Evolutionary conservation across 345 rosid genomes (phyloP).

Genomic region (Brassica incana): DNA sequence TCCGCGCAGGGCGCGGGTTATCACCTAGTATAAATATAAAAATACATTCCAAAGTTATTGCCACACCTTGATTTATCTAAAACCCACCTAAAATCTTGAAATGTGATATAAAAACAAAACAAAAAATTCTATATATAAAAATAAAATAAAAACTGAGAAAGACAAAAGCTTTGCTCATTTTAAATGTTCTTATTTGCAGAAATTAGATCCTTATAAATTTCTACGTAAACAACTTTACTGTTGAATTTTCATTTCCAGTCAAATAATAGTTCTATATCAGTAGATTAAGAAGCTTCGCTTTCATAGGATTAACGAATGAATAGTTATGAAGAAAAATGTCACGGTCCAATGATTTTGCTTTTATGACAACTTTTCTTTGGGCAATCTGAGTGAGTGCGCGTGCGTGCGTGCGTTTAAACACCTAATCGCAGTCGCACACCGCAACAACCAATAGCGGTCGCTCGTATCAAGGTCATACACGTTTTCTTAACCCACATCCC

Average conservation of each 20-base stretch:
- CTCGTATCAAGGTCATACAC: slow-evolving; percentile 9
- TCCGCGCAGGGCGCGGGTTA: too few species aligned
- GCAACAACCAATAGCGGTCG: slow-evolving; percentile 13
- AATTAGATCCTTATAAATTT: too few species aligned
- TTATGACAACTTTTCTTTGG: slow-evolving; percentile 17
- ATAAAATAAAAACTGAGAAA: not conserved
- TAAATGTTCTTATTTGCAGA: not conserved
- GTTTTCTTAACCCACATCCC: slow-evolving; percentile 9
- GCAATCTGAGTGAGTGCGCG: slow-evolving; percentile 7
- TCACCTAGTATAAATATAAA: not conserved
- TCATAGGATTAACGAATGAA: too few species aligned
- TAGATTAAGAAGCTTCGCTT: too few species aligned
- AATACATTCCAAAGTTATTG: slow-evolving; percentile 14
- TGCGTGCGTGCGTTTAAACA: slow-evolving; percentile 3
- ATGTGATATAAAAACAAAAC: not conserved
- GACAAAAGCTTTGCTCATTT: slow-evolving; percentile 1
- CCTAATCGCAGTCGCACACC: not conserved
- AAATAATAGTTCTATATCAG: too few species aligned
- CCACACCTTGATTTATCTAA: slow-evolving; percentile 37
- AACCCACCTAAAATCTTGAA: slow-evolving; percentile 14
- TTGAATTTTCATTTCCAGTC: too few species aligned
- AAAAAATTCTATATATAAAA: not conserved
- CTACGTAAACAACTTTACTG: too few species aligned
- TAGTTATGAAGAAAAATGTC: not conserved
- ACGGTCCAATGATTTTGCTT: slow-evolving; percentile 7